Evolutionary conservation across 192 early-diverging fungal genomes (phyloP).

Genomic region (Spinellus fusiger): DNA sequence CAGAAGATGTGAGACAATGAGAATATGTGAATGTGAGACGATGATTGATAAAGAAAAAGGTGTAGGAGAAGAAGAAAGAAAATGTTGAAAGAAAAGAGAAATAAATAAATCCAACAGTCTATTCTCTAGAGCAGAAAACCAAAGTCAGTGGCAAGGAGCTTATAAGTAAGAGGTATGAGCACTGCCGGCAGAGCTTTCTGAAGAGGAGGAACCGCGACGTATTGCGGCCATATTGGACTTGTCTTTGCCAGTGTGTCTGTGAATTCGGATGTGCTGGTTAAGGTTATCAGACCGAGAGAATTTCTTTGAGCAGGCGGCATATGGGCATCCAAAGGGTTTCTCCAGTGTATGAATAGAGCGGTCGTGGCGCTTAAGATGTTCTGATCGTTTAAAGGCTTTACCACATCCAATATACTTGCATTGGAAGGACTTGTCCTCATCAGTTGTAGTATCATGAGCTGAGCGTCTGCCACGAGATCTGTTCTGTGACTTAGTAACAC

Average conservation of each 20-base stretch:
- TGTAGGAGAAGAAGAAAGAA: too few species aligned
- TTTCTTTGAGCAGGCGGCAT: constrained; percentile 41
- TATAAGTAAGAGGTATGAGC: not conserved
- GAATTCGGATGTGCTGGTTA: constrained; percentile 50
- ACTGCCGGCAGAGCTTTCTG: not conserved
- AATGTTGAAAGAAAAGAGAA: too few species aligned
- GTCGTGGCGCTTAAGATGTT: constrained; percentile 50
- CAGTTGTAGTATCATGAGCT: constrained; percentile 33
- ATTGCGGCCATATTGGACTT: constrained; percentile 16
- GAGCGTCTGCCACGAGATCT: constrained; percentile 38
- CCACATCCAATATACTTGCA: constrained; percentile 43
- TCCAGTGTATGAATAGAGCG: constrained; percentile 51
- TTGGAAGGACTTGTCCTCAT: constrained; percentile 37
- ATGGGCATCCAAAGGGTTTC: constrained; percentile 49
- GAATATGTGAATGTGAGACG: too few species aligned
- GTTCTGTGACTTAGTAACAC: not conserved
- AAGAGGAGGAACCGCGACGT: not conserved
- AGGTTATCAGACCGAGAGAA: constrained; percentile 50
- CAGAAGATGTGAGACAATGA: too few species aligned
- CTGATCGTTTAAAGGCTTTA: constrained; percentile 47
- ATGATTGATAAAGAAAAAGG: too few species aligned
- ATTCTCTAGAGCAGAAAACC: too few species aligned
- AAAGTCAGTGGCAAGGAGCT: too few species aligned
- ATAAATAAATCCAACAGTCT: too few species aligned
- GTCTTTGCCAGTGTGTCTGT: constrained; percentile 43